phyloP scores from a whole-genome alignment of 495 filamentous ascomycete species.

The Penicillium cataractarum region DNA sequence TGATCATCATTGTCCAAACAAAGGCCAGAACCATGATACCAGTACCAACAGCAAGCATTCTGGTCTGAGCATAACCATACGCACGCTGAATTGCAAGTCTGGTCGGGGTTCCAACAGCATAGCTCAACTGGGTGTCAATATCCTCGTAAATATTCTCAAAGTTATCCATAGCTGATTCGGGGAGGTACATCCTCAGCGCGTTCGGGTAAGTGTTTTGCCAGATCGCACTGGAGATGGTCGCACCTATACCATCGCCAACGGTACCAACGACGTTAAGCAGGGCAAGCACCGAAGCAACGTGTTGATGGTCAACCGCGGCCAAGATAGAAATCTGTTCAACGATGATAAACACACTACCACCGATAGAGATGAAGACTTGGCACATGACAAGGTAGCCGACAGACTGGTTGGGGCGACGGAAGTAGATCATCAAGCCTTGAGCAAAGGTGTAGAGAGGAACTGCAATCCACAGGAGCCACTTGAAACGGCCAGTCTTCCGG shows the following conservation, averaged over 20 bases:
- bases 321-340: constrained; percentile 67
- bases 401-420: constrained; percentile 58
- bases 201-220: constrained; percentile 64
- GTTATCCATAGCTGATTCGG: constrained; percentile 41
- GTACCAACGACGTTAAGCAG: constrained; percentile 61
- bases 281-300: constrained; percentile 67
- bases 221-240: constrained; percentile 62
- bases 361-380: constrained; percentile 71
- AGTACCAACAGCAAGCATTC: constrained; percentile 56
- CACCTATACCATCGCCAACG: constrained; percentile 68
- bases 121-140: constrained; percentile 55
- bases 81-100: constrained; percentile 57
- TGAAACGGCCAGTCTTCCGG: constrained; percentile 59
- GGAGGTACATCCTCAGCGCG: constrained; percentile 57
- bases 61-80: constrained; percentile 58
- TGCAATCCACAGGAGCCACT: constrained; percentile 55
- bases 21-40: constrained; percentile 53
- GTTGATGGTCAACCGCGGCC: constrained; percentile 63
- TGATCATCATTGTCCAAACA: constrained; percentile 50
- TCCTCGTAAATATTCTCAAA: constrained; percentile 55
- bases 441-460: constrained; percentile 61
- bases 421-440: constrained; percentile 62
- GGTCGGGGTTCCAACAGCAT: constrained; percentile 51
- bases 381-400: constrained; percentile 71
- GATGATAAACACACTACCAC: constrained; percentile 61